phyloP scores from a whole-genome alignment of 169 alveolate species.

The Babesia gibsoni region DNA sequence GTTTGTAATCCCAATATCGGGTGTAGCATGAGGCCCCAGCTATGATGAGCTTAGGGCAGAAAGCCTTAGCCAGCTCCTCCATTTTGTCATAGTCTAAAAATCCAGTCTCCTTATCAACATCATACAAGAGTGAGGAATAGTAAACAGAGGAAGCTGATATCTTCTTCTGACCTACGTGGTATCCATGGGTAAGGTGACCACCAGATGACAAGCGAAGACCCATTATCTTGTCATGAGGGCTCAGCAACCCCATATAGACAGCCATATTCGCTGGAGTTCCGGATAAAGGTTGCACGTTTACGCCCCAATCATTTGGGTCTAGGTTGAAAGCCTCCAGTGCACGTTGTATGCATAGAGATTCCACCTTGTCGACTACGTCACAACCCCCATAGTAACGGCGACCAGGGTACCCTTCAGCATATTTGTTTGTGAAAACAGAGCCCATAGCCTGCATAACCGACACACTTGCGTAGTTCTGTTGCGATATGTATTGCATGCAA shows the following conservation, averaged over 20 bases:
- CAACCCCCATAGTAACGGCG: conserved; percentile 92
- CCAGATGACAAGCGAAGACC: conserved; percentile 95
- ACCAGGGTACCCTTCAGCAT: conserved; percentile 96
- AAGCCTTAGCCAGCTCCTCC: conserved; percentile 84
- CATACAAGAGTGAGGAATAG: conserved; percentile 92
- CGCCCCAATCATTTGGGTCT: conserved; percentile 94
- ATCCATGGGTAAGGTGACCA: conserved; percentile 94
- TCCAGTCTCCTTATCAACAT: conserved; percentile 86
- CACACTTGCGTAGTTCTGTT: conserved; percentile 81
- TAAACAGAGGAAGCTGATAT: conserved; percentile 92
- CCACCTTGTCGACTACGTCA: conserved; percentile 85
- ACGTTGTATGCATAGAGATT: conserved; percentile 86
- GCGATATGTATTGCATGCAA: background rate
- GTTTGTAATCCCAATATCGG: conserved; percentile 82
- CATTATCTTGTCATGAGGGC: conserved; percentile 94
- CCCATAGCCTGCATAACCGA: conserved; percentile 91
- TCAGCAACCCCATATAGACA: conserved; percentile 91
- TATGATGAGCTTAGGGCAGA: conserved; percentile 68
- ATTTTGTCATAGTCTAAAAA: conserved; percentile 89
- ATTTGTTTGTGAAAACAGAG: conserved; percentile 88
- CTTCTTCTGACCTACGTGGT: conserved; percentile 83
- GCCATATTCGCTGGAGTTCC: conserved; percentile 98
- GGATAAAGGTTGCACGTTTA: conserved; percentile 94
- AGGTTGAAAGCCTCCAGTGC: conserved; percentile 92
- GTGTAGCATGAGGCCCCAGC: conserved; percentile 78